A percentile compares a stretch with the other conserved stretches of the same genome.
Conservation (phyloP, 2,329 filamentous ascomycete genomes). For the Epichloe elymi region DNA sequence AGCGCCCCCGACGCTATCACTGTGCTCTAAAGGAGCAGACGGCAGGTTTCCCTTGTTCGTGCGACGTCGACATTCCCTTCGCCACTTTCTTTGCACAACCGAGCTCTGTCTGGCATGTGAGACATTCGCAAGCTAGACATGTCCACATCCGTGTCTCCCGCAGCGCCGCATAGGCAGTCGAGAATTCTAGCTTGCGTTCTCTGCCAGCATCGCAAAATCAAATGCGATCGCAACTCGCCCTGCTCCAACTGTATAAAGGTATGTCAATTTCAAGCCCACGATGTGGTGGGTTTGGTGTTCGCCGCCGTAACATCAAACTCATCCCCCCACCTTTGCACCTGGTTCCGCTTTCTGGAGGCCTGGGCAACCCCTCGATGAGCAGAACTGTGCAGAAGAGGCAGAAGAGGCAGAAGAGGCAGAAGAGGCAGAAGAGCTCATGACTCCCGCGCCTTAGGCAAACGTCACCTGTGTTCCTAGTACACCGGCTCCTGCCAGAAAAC, state of each 20-base stretch:
- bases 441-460: slow-evolving; percentile 32
- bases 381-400: not conserved
- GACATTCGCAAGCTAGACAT: slow-evolving; percentile 13
- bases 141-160: slow-evolving; percentile 17
- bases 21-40: too few species aligned
- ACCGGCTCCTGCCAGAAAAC: slow-evolving; percentile 45
- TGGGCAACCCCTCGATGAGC: not conserved
- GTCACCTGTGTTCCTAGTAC: slow-evolving; percentile 47
- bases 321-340: not conserved
- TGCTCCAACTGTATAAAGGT: slow-evolving; percentile 50
- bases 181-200: slow-evolving; percentile 41
- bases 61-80: not conserved
- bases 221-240: slow-evolving; percentile 45
- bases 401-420: too few species aligned
- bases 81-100: not conserved
- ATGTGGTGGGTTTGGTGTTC: not conserved
- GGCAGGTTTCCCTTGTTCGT: not conserved
- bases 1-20: too few species aligned
- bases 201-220: slow-evolving; percentile 50
- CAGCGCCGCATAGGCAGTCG: slow-evolving; percentile 23
- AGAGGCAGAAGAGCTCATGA: slow-evolving; percentile 2
- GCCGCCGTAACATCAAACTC: not conserved
- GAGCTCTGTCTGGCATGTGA: slow-evolving; percentile 17
- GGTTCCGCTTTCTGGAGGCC: not conserved
- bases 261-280: slow-evolving; percentile 8